Conservation (phyloP, 192 early-diverging fungal genomes). For the Dimargaris cristalligena region DNA sequence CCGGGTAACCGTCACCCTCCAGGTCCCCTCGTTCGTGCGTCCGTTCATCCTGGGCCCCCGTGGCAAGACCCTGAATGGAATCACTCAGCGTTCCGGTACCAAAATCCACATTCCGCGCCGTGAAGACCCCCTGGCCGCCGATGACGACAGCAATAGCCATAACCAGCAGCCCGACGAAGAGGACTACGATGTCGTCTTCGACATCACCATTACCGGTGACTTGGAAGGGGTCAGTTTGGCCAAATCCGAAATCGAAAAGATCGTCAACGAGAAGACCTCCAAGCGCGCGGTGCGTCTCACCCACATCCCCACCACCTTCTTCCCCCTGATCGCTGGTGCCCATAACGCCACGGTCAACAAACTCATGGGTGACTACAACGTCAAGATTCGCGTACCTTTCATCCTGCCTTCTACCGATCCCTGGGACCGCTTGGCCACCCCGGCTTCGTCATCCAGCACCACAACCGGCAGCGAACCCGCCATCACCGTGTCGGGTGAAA, state of each 20-base stretch:
- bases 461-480: slow-evolving; percentile 18
- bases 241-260: slow-evolving; percentile 62
- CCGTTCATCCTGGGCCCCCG: slow-evolving; percentile 69
- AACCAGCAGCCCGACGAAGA: slow-evolving; percentile 38
- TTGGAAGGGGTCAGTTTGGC: slow-evolving; percentile 63
- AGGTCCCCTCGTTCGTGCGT: slow-evolving; percentile 64
- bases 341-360: slow-evolving; percentile 40
- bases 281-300: slow-evolving; percentile 47
- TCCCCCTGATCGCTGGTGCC: slow-evolving; percentile 72
- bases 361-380: slow-evolving; percentile 40
- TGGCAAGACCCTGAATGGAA: slow-evolving; percentile 57
- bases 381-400: slow-evolving; percentile 67
- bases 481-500: slow-evolving; percentile 68
- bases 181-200: slow-evolving; percentile 37
- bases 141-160: slow-evolving; percentile 23
- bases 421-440: slow-evolving; percentile 16
- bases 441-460: slow-evolving; percentile 20
- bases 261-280: slow-evolving; percentile 62
- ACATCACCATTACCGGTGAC: slow-evolving; percentile 71
- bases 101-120: slow-evolving; percentile 51
- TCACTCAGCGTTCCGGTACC: slow-evolving; percentile 58
- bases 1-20: slow-evolving; percentile 38
- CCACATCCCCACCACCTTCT: slow-evolving; percentile 47
- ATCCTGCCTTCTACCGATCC: slow-evolving; percentile 10
- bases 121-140: slow-evolving; percentile 15